Evolutionary conservation across 345 rosid genomes (phyloP).

Genomic region (Kernera saxatilis): DNA sequence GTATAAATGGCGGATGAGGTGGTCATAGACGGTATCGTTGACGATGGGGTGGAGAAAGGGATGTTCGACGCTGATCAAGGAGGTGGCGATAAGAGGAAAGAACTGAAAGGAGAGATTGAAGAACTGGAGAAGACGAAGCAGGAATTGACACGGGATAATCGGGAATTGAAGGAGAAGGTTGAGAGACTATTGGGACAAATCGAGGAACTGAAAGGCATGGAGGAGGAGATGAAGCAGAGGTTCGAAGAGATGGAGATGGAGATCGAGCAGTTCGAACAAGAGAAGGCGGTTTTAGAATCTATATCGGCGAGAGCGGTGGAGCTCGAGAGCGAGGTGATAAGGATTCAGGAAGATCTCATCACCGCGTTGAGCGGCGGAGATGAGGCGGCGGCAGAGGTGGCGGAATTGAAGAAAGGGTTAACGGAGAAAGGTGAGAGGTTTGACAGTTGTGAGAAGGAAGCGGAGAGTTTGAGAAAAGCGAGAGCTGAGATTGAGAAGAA

Average conservation of each 20-base stretch:
- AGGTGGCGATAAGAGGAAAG: slow-evolving; percentile 22
- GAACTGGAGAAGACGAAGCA: slow-evolving; percentile 47
- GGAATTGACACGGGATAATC: slow-evolving; percentile 26
- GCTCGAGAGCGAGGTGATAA: slow-evolving; percentile 50
- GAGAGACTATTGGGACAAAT: slow-evolving; percentile 26
- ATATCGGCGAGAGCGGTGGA: slow-evolving; percentile 41
- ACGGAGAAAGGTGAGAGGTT: slow-evolving; percentile 31
- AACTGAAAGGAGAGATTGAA: slow-evolving; percentile 35
- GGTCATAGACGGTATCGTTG: no score
- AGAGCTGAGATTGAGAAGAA: slow-evolving; percentile 46
- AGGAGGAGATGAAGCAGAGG: slow-evolving; percentile 32
- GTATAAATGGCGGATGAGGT: slow-evolving; percentile 35
- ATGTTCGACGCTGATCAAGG: background rate
- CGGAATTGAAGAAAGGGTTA: slow-evolving; percentile 32
- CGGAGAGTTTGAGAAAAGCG: slow-evolving; percentile 39
- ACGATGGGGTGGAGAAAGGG: background rate
- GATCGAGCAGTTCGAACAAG: slow-evolving; percentile 39
- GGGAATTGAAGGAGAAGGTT: slow-evolving; percentile 30
- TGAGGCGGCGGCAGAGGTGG: slow-evolving; percentile 36
- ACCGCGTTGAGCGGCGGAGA: slow-evolving; percentile 39
- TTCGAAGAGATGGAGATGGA: slow-evolving; percentile 36
- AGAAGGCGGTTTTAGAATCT: slow-evolving; percentile 37
- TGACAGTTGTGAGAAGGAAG: slow-evolving; percentile 36
- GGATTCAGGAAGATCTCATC: slow-evolving; percentile 58
- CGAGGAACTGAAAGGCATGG: slow-evolving; percentile 28